These are phyloP conservation scores for Russula abietina DNA, from an alignment of 768 basidiomycete genomes.

Conservation along the genomic window DNA sequence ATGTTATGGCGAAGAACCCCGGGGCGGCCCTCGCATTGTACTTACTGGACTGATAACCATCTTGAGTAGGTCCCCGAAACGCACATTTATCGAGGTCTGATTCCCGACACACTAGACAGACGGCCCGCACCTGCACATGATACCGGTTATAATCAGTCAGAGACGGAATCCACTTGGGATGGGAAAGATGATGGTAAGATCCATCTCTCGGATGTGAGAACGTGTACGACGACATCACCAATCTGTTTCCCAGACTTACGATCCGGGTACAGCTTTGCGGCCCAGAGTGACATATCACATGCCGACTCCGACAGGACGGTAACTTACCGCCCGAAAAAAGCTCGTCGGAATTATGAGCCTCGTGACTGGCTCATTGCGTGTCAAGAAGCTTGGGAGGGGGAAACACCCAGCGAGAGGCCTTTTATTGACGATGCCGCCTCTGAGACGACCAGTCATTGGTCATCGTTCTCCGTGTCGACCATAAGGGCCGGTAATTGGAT, in stretches of 20 bases:
- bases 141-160: background rate
- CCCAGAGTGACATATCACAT: slow-evolving; percentile 14
- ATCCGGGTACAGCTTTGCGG: slow-evolving; percentile 17
- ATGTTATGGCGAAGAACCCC: slow-evolving; percentile 23
- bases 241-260: slow-evolving; percentile 9
- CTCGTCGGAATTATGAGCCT: slow-evolving; percentile 7
- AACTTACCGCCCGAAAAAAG: slow-evolving; percentile 12
- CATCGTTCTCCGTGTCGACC: slow-evolving; percentile 15
- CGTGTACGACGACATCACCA: background rate
- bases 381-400: slow-evolving; percentile 9
- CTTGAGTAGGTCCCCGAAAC: slow-evolving; percentile 24
- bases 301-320: slow-evolving; percentile 14
- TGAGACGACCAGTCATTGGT: slow-evolving; percentile 15
- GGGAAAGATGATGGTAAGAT: slow-evolving; percentile 21
- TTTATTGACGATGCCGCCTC: slow-evolving; percentile 1
- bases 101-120: slow-evolving; percentile 12
- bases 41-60: slow-evolving; percentile 19
- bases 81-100: slow-evolving; percentile 22
- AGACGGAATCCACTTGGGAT: slow-evolving; percentile 15
- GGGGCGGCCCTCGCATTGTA: slow-evolving; percentile 21
- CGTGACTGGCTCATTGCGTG: slow-evolving; percentile 17
- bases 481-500: slow-evolving; percentile 18
- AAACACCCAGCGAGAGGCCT: background rate
- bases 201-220: background rate
- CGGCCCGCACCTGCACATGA: background rate